Evolutionary conservation across 1,284 basidiomycete species (phyloP).

Genomic region (Exsudoporus floridanus): DNA sequence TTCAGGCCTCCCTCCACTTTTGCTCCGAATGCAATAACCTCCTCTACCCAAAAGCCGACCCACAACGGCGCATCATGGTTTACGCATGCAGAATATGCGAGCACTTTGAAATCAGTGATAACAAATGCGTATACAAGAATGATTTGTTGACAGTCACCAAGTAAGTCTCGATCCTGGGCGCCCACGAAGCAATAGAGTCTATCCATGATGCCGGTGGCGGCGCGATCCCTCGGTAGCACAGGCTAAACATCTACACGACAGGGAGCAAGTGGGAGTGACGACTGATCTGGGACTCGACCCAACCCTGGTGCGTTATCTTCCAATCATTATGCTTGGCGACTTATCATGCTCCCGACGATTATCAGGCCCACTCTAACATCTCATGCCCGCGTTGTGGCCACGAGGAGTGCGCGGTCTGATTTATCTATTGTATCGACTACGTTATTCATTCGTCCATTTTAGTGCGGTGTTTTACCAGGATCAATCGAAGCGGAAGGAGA

Average conservation of each 20-base stretch:
- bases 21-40: conserved; percentile 95
- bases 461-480: conserved; percentile 93
- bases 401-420: conserved; percentile 58
- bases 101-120: conserved; percentile 84
- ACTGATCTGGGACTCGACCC: conserved; percentile 89
- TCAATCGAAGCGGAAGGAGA: conserved; percentile 91
- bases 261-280: conserved; percentile 91
- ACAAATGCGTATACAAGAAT: conserved; percentile 90
- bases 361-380: conserved; percentile 71
- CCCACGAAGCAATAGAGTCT: not conserved
- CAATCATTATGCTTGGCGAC: not conserved
- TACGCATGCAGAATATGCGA: conserved; percentile 93
- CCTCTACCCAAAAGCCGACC: conserved; percentile 90
- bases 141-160: conserved; percentile 92
- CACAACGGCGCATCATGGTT: conserved; percentile 81
- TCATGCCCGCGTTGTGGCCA: conserved; percentile 68
- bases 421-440: conserved; percentile 1
- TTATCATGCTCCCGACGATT: not conserved
- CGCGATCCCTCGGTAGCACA: not conserved
- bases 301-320: conserved; percentile 65
- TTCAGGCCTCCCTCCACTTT: conserved; percentile 79
- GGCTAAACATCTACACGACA: conserved; percentile 35
- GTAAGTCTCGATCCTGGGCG: conserved; percentile 48
- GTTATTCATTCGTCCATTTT: conserved; percentile 13
- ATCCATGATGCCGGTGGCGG: conserved; percentile 10